Percentiles rank a stretch among this genome's conserved stretches.
Conservation (phyloP, 805 yeast genomes). For the Ogataea thermomethanolica region DNA sequence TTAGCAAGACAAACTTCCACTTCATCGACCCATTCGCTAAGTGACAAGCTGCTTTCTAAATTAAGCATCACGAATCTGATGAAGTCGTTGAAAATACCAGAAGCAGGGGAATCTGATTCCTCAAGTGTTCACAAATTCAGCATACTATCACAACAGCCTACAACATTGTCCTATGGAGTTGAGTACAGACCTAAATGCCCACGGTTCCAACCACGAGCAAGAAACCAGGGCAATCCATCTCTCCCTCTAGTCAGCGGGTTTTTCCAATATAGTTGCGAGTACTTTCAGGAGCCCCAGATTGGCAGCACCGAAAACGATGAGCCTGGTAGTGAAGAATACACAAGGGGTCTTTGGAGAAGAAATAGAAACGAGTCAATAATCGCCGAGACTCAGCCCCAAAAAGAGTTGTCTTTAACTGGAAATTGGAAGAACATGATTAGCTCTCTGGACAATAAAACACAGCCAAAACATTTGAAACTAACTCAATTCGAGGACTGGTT, state of each 20-base stretch:
- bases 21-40: conserved; percentile 22
- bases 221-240: conserved; percentile 36
- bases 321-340: conserved; percentile 85
- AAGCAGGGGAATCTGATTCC: conserved; percentile 20
- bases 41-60: conserved; percentile 22
- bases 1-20: conserved; percentile 18
- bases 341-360: conserved; percentile 81
- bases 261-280: conserved; percentile 77
- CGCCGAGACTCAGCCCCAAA: conserved; percentile 86
- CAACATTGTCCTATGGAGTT: conserved; percentile 34
- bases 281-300: conserved; percentile 96
- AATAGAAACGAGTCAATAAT: conserved; percentile 84
- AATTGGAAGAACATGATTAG: conserved; percentile 71
- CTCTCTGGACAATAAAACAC: conserved; percentile 66
- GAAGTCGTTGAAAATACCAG: conserved; percentile 23
- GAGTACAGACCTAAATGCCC: conserved; percentile 58
- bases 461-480: conserved; percentile 74
- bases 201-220: conserved; percentile 39
- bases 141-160: conserved; percentile 26
- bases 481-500: conserved; percentile 88
- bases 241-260: conserved; percentile 61
- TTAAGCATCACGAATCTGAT: conserved; percentile 20
- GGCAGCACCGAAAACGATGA: conserved; percentile 80
- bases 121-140: conserved; percentile 24
- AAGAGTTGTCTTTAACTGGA: conserved; percentile 75